Percentiles rank a stretch among this genome's conserved stretches.
phyloP scores from a whole-genome alignment of 257 asterid species.

The Coffea canephora region DNA sequence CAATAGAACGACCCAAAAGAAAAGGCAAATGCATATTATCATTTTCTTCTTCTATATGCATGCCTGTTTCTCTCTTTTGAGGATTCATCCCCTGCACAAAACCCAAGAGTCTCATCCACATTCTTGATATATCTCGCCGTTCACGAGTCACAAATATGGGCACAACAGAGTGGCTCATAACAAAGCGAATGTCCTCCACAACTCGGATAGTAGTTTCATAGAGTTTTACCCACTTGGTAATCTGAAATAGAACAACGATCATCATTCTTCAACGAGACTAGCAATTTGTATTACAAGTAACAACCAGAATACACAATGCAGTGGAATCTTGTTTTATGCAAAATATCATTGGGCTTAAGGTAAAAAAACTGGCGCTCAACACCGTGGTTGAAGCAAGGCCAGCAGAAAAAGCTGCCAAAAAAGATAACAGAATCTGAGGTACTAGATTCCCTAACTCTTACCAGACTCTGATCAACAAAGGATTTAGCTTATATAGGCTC shows the following conservation, averaged over 20 bases:
- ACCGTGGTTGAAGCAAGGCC: neutral
- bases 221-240: conserved; percentile 68
- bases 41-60: conserved; percentile 79
- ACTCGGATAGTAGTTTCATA: conserved; percentile 78
- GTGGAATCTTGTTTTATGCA: neutral
- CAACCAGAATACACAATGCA: neutral
- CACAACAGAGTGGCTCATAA: conserved; percentile 85
- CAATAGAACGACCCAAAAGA: conserved; percentile 63
- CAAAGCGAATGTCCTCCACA: conserved; percentile 83
- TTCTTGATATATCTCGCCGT: conserved; percentile 67
- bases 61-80: conserved; percentile 84
- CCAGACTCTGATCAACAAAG: neutral
- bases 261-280: conserved; percentile 4
- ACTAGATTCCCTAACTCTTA: neutral
- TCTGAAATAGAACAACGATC: conserved; percentile 51
- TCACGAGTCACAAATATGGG: conserved; percentile 62
- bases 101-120: conserved; percentile 82
- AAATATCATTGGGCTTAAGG: neutral
- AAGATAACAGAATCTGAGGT: neutral
- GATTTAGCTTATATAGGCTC: neutral
- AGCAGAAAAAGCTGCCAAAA: neutral
- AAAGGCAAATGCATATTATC: conserved; percentile 78
- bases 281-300: neutral
- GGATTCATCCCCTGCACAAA: conserved; percentile 95
- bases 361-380: neutral